A percentile compares a stretch with the other conserved stretches of the same genome.
These are phyloP conservation scores for Xylaria hypoxylon DNA, from an alignment of 2,329 filamentous ascomycete genomes.

Conservation along the genomic window DNA sequence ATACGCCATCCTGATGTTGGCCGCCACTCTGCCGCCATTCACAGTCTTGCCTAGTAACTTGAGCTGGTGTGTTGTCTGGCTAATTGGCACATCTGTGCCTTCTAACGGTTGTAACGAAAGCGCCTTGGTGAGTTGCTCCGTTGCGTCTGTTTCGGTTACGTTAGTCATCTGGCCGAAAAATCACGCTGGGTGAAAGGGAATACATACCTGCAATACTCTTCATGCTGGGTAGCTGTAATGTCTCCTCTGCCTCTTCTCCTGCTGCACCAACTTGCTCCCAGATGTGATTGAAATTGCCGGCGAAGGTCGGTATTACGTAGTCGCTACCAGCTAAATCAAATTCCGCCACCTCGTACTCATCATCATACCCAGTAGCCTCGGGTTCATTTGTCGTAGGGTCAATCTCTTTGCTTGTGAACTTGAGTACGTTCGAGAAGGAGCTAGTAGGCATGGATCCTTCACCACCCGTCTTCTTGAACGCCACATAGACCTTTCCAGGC, in stretches of 20 bases:
- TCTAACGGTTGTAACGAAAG: conserved; percentile 94
- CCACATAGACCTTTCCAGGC: conserved; percentile 93
- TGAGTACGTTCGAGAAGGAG: conserved; percentile 91
- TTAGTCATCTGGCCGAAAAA: conserved; percentile 26
- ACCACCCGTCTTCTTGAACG: conserved; percentile 85
- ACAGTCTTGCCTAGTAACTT: conserved; percentile 97
- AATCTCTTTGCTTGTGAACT: conserved; percentile 98
- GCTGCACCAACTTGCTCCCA: conserved; percentile 94
- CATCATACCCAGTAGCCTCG: conserved; percentile 92
- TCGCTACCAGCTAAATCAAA: conserved; percentile 91
- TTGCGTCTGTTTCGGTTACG: conserved; percentile 72
- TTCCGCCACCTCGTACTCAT: conserved; percentile 97
- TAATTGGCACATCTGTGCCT: conserved; percentile 90
- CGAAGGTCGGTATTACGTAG: conserved; percentile 93
- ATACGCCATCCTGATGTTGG: conserved; percentile 91
- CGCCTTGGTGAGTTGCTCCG: conserved; percentile 86
- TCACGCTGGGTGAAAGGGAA: conserved; percentile 14
- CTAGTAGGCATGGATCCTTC: conserved; percentile 81
- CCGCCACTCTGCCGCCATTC: conserved; percentile 87
- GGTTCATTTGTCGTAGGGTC: conserved; percentile 94
- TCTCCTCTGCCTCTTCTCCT: conserved; percentile 91
- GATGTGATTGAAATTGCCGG: conserved; percentile 92
- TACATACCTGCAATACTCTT: conserved; percentile 91
- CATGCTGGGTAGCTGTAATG: conserved; percentile 84
- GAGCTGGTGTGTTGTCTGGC: conserved; percentile 89